Evolutionary conservation across 805 yeast genomes (phyloP).

Genomic region (Debaryomyces maramus): DNA sequence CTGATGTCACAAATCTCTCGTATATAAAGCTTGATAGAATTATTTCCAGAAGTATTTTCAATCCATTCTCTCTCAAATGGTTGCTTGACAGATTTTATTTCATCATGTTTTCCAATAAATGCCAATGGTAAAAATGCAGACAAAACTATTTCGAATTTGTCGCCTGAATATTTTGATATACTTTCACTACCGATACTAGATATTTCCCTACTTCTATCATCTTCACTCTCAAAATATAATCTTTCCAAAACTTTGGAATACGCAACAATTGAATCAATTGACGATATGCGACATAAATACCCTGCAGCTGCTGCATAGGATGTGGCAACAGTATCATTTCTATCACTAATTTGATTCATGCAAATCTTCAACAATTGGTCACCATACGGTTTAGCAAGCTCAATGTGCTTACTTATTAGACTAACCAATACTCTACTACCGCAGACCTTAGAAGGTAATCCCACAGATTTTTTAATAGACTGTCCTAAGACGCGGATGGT

Average conservation of each 20-base stretch:
- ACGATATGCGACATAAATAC: constrained; percentile 64
- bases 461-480: constrained; percentile 71
- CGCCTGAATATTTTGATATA: constrained; percentile 66
- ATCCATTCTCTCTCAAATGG: constrained; percentile 70
- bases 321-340: constrained; percentile 68
- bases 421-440: constrained; percentile 73
- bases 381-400: constrained; percentile 49
- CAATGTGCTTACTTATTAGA: constrained; percentile 56
- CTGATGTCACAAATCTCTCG: constrained; percentile 63
- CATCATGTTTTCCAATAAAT: constrained; percentile 74
- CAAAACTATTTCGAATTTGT: constrained; percentile 61
- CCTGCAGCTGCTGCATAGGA: constrained; percentile 84
- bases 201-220: constrained; percentile 46
- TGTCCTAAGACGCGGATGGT: constrained; percentile 50
- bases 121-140: constrained; percentile 73
- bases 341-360: constrained; percentile 59
- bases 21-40: constrained; percentile 67
- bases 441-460: constrained; percentile 88
- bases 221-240: constrained; percentile 61
- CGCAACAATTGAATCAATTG: constrained; percentile 49
- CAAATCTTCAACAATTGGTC: constrained; percentile 63
- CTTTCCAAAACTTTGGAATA: constrained; percentile 52
- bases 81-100: constrained; percentile 42
- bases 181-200: constrained; percentile 66
- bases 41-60: constrained; percentile 76